Evolutionary conservation across 2,329 filamentous ascomycete species (phyloP), one percentile per base, ranked within the genome.

Genomic region (Fulvia fulva): DNA sequence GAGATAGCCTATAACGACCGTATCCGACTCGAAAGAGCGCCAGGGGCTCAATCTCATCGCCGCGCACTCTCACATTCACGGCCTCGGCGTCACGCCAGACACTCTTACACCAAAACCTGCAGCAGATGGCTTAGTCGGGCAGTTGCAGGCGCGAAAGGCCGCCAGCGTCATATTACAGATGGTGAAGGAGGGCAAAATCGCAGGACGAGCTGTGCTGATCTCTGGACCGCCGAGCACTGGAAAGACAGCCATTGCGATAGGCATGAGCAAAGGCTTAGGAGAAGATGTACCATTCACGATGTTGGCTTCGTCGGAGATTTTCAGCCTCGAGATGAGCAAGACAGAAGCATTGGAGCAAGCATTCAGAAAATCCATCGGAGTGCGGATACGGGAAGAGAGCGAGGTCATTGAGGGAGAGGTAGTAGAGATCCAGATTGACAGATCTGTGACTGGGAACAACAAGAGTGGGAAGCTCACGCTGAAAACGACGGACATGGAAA

Each of bases 401-500:
- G 94, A 99, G 75, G 95, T 99, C 66, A 99, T 99, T 77, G 94
- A 99, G 79, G 94, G 94, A 68, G 94, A 99, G 76, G 94, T 99
- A 0, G 93, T 99, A 23, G 93, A 99, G 77, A 97, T 99, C 61
- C 93, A 97, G 77, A 97, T 97, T 58, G 94, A 99, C 76, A 86
- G 94, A 66, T 97, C 92, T 70, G 91, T 99, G 55, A 97, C 94
- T 14, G 94, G 94, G 51, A 83, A 89, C 66, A 95, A 94, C 71
- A 99, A 97, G 81, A 93, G 97, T 81, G 94, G 94, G 71, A 99
- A 99, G 78, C 87, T 99, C 64, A 99, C 94, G 21, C 96, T 99
- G 80, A 99, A 99, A 80, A 99, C 94, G 11, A 97, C 93, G 58
- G 94, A 99, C 75, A 99, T 99, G 94, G 94, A 99, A 77, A 96